Percentiles rank a stretch among this genome's conserved stretches.
phyloP scores from a whole-genome alignment of 208 protist genomes.

The Acanthamoeba lenticulata region DNA sequence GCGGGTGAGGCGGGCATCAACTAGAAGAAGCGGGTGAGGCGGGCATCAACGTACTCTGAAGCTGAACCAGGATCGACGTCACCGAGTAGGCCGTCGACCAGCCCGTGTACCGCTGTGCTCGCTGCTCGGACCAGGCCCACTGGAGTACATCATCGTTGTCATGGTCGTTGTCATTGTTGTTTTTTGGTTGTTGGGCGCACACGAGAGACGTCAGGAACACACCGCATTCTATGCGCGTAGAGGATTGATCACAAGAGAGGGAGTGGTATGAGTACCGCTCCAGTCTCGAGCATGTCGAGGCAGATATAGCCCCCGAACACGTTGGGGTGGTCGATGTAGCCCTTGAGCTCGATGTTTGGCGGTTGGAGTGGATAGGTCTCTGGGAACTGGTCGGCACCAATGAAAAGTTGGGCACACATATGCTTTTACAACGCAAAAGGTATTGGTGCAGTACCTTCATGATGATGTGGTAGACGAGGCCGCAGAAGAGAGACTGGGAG shows the following conservation, averaged over 20 bases:
- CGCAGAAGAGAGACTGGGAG: not conserved
- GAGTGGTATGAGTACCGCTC: too few relatives aligned
- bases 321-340: not conserved
- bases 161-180: too few relatives aligned
- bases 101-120: not conserved
- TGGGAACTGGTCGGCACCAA: not conserved
- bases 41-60: not conserved
- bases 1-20: too few relatives aligned
- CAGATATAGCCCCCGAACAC: constrained; percentile 7
- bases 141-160: too few relatives aligned
- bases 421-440: not conserved
- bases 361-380: constrained; percentile 17
- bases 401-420: not conserved
- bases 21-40: not conserved
- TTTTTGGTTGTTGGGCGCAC: too few relatives aligned
- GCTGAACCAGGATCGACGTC: constrained; percentile 17
- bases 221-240: not conserved
- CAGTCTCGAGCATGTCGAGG: constrained; percentile 35
- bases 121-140: too few relatives aligned
- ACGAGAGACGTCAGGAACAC: too few relatives aligned
- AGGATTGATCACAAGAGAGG: not conserved
- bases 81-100: constrained; percentile 51
- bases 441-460: not conserved
- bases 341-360: not conserved
- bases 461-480: constrained; percentile 26